These are phyloP conservation scores for Talaromyces borbonicus DNA, from an alignment of 495 filamentous ascomycete species.

Conservation along the genomic window DNA sequence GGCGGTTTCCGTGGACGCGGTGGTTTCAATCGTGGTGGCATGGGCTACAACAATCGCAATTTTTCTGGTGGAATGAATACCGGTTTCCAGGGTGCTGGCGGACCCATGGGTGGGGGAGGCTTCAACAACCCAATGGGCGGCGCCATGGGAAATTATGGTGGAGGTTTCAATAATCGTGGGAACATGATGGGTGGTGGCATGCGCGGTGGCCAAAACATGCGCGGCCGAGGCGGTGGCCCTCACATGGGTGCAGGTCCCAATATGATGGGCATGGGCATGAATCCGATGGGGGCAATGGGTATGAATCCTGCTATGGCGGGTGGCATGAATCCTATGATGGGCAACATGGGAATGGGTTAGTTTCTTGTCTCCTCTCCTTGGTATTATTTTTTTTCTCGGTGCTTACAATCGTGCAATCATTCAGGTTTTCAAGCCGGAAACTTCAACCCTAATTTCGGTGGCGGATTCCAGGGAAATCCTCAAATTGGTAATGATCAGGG, in stretches of 20 bases:
- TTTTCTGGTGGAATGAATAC: slow-evolving; percentile 34
- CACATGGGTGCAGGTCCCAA: slow-evolving; percentile 40
- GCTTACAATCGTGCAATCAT: neutral
- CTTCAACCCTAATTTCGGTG: slow-evolving; percentile 67
- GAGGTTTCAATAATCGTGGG: slow-evolving; percentile 51
- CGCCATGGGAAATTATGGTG: slow-evolving; percentile 44
- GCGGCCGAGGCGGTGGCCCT: slow-evolving; percentile 56
- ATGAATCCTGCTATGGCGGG: slow-evolving; percentile 49
- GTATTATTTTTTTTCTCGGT: slow-evolving; percentile 10
- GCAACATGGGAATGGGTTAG: slow-evolving; percentile 53
- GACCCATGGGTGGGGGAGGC: slow-evolving; percentile 55
- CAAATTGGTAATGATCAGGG: slow-evolving; percentile 43
- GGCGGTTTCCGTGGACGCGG: slow-evolving; percentile 43
- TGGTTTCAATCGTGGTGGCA: slow-evolving; percentile 39
- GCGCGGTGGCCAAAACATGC: slow-evolving; percentile 62
- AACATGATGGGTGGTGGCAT: slow-evolving; percentile 57
- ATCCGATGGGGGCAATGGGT: slow-evolving; percentile 50
- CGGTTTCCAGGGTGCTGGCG: slow-evolving; percentile 27
- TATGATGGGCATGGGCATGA: slow-evolving; percentile 47
- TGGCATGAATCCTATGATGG: slow-evolving; percentile 46
- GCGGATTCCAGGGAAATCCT: slow-evolving; percentile 64
- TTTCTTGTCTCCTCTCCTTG: slow-evolving; percentile 35
- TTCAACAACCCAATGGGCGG: slow-evolving; percentile 39
- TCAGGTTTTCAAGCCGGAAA: slow-evolving; percentile 41
- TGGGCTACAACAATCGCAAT: slow-evolving; percentile 37